Percentiles rank a stretch among this genome's conserved stretches.
These are phyloP conservation scores for Calvatia gigantea DNA, from an alignment of 768 basidiomycete genomes.

Conservation along the genomic window DNA sequence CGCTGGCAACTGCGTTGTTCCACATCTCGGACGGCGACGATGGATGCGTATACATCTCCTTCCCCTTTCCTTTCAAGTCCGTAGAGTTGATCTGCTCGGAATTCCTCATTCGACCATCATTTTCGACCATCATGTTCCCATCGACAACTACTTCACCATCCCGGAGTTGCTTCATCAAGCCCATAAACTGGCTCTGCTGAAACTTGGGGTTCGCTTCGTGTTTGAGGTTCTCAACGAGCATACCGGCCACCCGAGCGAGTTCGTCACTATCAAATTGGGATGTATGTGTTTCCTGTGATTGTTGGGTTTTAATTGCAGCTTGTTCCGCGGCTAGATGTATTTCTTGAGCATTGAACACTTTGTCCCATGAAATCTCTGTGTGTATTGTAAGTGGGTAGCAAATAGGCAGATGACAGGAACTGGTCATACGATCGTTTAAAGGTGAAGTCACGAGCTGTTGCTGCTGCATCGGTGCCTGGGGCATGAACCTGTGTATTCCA, in stretches of 20 bases:
- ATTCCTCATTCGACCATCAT: slow-evolving; percentile 29
- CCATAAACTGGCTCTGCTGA: slow-evolving; percentile 78
- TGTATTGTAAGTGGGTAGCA: background rate
- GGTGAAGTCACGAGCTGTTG: slow-evolving; percentile 14
- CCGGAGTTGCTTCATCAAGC: slow-evolving; percentile 79
- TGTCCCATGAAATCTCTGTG: slow-evolving; percentile 56
- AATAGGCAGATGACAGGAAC: background rate
- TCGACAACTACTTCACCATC: slow-evolving; percentile 78
- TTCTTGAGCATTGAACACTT: slow-evolving; percentile 61
- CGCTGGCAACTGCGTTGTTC: background rate
- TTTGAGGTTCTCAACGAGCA: slow-evolving; percentile 72
- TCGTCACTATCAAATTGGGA: slow-evolving; percentile 51
- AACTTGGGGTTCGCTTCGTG: slow-evolving; percentile 83
- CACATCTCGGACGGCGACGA: background rate
- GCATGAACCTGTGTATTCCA: slow-evolving; percentile 29
- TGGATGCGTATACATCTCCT: slow-evolving; percentile 24
- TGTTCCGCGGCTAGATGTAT: slow-evolving; percentile 27
- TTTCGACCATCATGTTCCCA: slow-evolving; percentile 73
- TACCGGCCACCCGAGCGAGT: slow-evolving; percentile 75
- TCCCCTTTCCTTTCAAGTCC: slow-evolving; percentile 71
- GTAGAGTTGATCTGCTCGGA: slow-evolving; percentile 14
- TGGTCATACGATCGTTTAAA: slow-evolving; percentile 39
- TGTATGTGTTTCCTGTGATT: slow-evolving; percentile 16
- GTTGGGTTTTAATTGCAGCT: slow-evolving; percentile 14
- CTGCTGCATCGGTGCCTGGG: slow-evolving; percentile 25